Base-by-base conservation (phyloP, 352 stramenopile genomes). In the Pythium rishiriense region DNA sequence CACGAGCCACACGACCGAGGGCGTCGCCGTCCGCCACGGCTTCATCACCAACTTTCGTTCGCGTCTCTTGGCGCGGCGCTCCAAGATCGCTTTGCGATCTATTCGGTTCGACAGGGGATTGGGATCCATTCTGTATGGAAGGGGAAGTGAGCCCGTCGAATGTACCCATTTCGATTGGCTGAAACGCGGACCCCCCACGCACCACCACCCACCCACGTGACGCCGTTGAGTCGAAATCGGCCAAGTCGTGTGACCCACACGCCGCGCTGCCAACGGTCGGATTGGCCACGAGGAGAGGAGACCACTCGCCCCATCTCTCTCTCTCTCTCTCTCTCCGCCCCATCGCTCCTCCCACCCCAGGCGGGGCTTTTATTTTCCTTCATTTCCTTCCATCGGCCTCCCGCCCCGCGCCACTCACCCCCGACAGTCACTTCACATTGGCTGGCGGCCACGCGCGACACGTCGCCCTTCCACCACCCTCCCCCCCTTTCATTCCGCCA, bases 131-230 rank as follows among this genome's bases (percentile, higher is more conserved):
- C 31, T 21, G 5, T 35, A 58, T 11, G 19, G 43, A 10, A 59
- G 37, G 24, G 15, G 14, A 28, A 4, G 21, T 22, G n/a, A 25
- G 41, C 3, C n/a, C 41, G 41, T 46, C 17, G 21, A 55, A 39
- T 66, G 35, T 58, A 58, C 37, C 48, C 58, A 59, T 66, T 46
- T 12, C 58, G 14, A 66, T 66, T 66, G 58, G 58, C 58, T 66
- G 58, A 51, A 66, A 59, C 50, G 48, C 48, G 35, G 35, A n/a
- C n/a, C n/a, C n/a, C n/a, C n/a, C n/a, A n/a, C n/a, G n/a, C n/a
- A n/a, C 6, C 6, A 41, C 35, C 35, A 41, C 14, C 35, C 35
- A 41, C 35, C 14, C 35, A n/a, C 31, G 31, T 37, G 31, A 35
- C 35, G n/a, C n/a, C n/a, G n/a, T n/a, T n/a, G n/a, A n/a, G n/a